Percentiles rank a stretch among this genome's conserved stretches.
Conservation (phyloP, 306 rosid genomes). For the Hylodesmum podocarpum region DNA sequence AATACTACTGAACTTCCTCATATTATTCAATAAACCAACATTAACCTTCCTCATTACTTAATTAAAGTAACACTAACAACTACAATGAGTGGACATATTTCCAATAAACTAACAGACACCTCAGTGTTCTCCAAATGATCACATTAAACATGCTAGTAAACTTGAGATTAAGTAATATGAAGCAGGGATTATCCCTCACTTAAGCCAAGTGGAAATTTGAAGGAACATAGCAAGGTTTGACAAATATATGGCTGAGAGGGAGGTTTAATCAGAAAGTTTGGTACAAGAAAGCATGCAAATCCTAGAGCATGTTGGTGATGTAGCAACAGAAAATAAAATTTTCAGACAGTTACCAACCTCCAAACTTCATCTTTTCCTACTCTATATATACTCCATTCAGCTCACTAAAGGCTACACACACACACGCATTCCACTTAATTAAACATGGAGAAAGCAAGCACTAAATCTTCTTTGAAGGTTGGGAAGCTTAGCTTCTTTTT, state of each 20-base stretch:
- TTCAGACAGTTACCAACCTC: constrained; percentile 69
- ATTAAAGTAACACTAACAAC: constrained; percentile 20
- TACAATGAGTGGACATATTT: background rate
- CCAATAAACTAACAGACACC: constrained; percentile 13
- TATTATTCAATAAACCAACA: background rate
- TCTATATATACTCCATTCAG: constrained; percentile 39
- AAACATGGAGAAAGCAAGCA: constrained; percentile 62
- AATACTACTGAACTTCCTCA: background rate
- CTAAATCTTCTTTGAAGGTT: constrained; percentile 69
- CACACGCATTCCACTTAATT: constrained; percentile 22
- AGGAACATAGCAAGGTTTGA: constrained; percentile 56
- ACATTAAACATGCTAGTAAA: constrained; percentile 17
- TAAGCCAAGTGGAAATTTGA: constrained; percentile 56
- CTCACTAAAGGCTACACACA: constrained; percentile 31
- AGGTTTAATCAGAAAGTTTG: constrained; percentile 97
- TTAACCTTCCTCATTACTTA: constrained; percentile 8
- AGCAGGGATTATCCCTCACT: constrained; percentile 31
- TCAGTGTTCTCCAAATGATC: constrained; percentile 5
- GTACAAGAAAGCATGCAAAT: constrained; percentile 69
- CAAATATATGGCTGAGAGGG: constrained; percentile 69
- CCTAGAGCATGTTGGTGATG: constrained; percentile 69
- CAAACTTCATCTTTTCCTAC: constrained; percentile 40
- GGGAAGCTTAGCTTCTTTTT: constrained; percentile 11
- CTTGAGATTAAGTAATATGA: constrained; percentile 27
- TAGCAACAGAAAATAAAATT: constrained; percentile 61